Evolutionary conservation across 139 green algal genomes (phyloP), one percentile per base, ranked within the genome.

Genomic region (Bryopsis sp.): DNA sequence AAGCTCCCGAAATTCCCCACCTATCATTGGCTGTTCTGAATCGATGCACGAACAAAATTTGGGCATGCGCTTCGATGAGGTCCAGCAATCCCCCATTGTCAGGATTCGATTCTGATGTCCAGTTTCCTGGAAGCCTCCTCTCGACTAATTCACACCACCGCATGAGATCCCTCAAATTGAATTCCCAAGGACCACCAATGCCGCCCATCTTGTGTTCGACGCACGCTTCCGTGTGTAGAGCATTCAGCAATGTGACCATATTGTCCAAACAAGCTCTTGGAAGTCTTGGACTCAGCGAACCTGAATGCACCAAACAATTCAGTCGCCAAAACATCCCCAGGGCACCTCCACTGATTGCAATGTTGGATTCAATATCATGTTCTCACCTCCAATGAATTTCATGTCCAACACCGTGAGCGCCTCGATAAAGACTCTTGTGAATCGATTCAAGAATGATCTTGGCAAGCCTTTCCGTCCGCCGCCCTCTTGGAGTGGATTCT

Each of bases 111-210:
- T n/a, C n/a, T n/a, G n/a, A n/a, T n/a, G n/a, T n/a, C n/a, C 35
- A 67, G 60, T 67, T 69, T 64, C 46, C 24, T 22, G 72, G 64
- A 61, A 80, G 75, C 0, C 69, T 67, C 6, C 58, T 34, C 64
- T 82, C 76, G 26, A 88, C 71, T 39, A 98, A 80, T 24, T 95
- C 76, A 38, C 91, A 97, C 94, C 94, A 99, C 31, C 95, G 81
- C 72, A 98, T 80, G 58, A 99, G 76, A 72, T 99, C 95, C 0
- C 95, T 84, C 69, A 99, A 79, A 75, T 99, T 99, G 83, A 99
- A 99, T 74, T 99, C 95, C 90, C 90, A 99, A 6, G 93, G 94
- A 1, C 90, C 88, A 1, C 94, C 58, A 46, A 22, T 22, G 4
- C 26, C 19, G 26, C 58, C 58, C 58, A 65, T 15, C 43, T 39